A percentile compares a stretch with the other conserved stretches of the same genome.
phyloP scores from a whole-genome alignment of 139 green algal genomes.

The Chlorella sp. region DNA sequence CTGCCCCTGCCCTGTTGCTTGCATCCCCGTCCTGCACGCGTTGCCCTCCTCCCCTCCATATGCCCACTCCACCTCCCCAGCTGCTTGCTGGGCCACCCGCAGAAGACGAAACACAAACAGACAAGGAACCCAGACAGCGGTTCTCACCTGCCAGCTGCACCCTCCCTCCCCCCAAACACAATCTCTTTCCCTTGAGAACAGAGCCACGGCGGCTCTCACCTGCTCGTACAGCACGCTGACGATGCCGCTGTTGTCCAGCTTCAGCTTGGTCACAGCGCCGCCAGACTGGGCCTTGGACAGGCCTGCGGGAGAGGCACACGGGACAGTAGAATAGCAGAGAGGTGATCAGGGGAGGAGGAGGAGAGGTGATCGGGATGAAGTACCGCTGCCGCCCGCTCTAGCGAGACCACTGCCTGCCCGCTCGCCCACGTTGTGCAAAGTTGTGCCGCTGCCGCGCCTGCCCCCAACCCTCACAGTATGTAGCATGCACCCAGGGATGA shows the following conservation, averaged over 20 bases:
- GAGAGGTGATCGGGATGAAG: neutral
- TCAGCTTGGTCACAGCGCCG: conserved; percentile 57
- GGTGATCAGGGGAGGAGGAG: neutral
- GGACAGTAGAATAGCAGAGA: neutral
- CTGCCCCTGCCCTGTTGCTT: neutral
- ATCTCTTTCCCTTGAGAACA: neutral
- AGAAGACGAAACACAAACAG: too few species aligned
- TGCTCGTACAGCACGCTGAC: conserved; percentile 51
- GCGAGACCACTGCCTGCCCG: too few species aligned
- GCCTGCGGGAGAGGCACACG: conserved; percentile 12
- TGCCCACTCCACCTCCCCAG: too few species aligned
- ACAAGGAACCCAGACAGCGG: too few species aligned
- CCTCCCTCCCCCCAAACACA: neutral
- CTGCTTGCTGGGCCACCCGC: too few species aligned
- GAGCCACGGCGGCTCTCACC: neutral
- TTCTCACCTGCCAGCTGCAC: too few species aligned
- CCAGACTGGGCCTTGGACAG: conserved; percentile 29
- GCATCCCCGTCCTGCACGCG: neutral
- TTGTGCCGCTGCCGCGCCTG: too few species aligned
- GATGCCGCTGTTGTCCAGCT: conserved; percentile 57
- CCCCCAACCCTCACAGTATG: too few species aligned
- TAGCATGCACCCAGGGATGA: too few species aligned
- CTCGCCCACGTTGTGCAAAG: too few species aligned
- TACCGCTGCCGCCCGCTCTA: too few species aligned
- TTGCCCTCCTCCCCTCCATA: too few species aligned